Base-by-base conservation (phyloP, 345 rosid species). In the Salix arbutifolia region DNA sequence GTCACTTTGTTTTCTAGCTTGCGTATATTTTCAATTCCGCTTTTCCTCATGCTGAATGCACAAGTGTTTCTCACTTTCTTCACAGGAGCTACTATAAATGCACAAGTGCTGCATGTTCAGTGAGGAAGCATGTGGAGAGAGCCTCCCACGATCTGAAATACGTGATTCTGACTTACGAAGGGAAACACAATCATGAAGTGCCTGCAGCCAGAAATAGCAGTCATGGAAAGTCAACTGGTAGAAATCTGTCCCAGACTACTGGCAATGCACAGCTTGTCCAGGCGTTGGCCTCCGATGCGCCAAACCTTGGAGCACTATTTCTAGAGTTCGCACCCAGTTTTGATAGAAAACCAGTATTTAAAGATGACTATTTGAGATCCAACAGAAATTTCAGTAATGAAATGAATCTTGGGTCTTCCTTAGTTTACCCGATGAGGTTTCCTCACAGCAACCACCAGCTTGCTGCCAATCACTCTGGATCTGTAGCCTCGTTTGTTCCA, bases 131-230 rank as follows among this genome's bases (percentile, higher is more conserved):
- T 76, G 89, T 90, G 69, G 94, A 90, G 81, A 88, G 94, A 81
- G 94, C 91, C 68, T 87, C 91, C 30, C 86, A 87, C 64, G 79
- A 89, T 76, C 79, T 87, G 52, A 89, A 90, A 74, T 88, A 61
- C 71, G 90, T 89, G 21, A 83, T 90, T 23, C 88, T 88, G 13
- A 86, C 92, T 21, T 90, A 90, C 0, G 94, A 89, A 56, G 94
- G 92, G 64, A 90, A 90, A 74, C 94, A 90, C 80, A 88, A 89
- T 73, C 92, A 90, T 79, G 92, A 85, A 75, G 87, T 89, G 53
- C 94, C 94, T 21, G 90, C 94, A 68, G 94, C 99, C 38, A 90
- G 94, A 44, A 96, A 85, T 84, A 91, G 89, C 83, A 89, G 74
- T 53, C 86, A 84, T 72, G 83, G 84, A 3, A 84, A 84, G 40